phyloP scores from a whole-genome alignment of 2,329 filamentous ascomycete species.

The Penicillium psychrosexuale region DNA sequence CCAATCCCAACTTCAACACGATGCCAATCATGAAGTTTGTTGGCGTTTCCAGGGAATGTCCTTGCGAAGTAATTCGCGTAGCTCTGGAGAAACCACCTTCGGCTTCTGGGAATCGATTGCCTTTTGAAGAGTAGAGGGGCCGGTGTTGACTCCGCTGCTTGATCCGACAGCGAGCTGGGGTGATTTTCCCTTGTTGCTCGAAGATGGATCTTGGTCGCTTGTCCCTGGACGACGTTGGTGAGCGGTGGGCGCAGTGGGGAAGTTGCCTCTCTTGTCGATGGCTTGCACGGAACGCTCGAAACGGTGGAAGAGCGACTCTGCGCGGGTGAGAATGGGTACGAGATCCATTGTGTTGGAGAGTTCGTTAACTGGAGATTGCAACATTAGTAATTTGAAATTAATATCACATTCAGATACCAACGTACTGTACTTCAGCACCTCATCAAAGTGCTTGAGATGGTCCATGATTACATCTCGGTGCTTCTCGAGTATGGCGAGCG shows the following conservation, averaged over 20 bases:
- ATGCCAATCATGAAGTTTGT: constrained; percentile 4
- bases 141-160: constrained; percentile 25
- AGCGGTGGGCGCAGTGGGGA: constrained; percentile 59
- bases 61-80: constrained; percentile 59
- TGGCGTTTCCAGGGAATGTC: constrained; percentile 51
- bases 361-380: constrained; percentile 70
- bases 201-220: constrained; percentile 14
- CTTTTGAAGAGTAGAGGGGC: constrained; percentile 19
- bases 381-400: constrained; percentile 8
- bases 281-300: constrained; percentile 88
- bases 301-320: constrained; percentile 80
- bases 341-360: constrained; percentile 91
- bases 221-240: constrained; percentile 48
- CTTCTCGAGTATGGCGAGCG: constrained; percentile 90
- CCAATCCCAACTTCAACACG: not conserved
- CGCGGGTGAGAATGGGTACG: constrained; percentile 77
- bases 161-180: constrained; percentile 24
- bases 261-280: constrained; percentile 86
- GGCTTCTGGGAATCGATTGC: constrained; percentile 31
- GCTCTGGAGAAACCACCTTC: constrained; percentile 61
- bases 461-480: constrained; percentile 95
- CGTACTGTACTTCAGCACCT: constrained; percentile 92
- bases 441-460: constrained; percentile 90
- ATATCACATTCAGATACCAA: constrained; percentile 11
- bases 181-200: constrained; percentile 30